Evolutionary conservation across 306 rosid species (phyloP).

Genomic region (Lotus japonicus): DNA sequence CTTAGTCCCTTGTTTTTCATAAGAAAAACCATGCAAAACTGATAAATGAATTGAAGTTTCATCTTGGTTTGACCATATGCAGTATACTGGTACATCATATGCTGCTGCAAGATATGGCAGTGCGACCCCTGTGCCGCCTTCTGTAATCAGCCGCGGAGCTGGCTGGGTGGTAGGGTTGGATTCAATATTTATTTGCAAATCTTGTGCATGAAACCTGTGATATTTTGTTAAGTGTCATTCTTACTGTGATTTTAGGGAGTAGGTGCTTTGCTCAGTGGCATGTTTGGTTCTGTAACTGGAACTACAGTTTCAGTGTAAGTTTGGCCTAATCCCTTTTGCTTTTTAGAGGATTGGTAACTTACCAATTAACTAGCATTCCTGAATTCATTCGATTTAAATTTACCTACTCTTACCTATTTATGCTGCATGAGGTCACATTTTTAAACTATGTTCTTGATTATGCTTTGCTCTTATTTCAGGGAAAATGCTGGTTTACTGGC

Average conservation of each 20-base stretch:
- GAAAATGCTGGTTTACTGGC: slow-evolving; percentile 83
- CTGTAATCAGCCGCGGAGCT: slow-evolving; percentile 64
- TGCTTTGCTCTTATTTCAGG: slow-evolving; percentile 15
- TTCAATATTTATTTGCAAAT: neutral
- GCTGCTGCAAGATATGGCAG: slow-evolving; percentile 75
- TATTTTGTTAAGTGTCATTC: neutral
- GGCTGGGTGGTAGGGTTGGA: slow-evolving; percentile 66
- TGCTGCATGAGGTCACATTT: too few relatives aligned
- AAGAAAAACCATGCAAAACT: neutral
- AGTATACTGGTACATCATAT: slow-evolving; percentile 77
- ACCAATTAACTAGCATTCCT: too few relatives aligned
- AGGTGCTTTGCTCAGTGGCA: slow-evolving; percentile 53
- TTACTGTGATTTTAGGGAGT: slow-evolving; percentile 51
- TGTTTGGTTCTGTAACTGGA: slow-evolving; percentile 65
- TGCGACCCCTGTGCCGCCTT: slow-evolving; percentile 84
- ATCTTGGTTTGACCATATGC: slow-evolving; percentile 5
- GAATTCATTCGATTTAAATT: too few relatives aligned
- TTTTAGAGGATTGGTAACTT: too few relatives aligned
- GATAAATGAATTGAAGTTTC: neutral
- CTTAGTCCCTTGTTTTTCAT: neutral
- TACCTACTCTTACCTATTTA: too few relatives aligned
- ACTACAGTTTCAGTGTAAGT: slow-evolving; percentile 68
- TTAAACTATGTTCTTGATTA: neutral
- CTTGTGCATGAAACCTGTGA: neutral
- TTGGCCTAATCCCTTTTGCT: neutral